A percentile compares a stretch with the other conserved stretches of the same genome.
phyloP scores from a whole-genome alignment of 768 basidiomycete species.

The Pholiota molesta region DNA sequence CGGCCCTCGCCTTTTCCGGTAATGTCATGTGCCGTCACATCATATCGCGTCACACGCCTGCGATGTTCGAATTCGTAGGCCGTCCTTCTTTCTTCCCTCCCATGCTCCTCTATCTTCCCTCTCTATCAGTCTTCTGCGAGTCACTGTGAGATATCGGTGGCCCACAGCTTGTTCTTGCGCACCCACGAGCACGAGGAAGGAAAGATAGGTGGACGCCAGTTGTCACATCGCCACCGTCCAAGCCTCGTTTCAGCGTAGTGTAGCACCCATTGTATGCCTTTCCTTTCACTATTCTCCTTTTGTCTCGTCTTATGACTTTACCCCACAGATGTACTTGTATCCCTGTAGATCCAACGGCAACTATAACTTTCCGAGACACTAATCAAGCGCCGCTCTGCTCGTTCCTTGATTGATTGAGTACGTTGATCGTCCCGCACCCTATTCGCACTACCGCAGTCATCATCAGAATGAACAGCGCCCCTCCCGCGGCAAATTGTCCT shows the following conservation, averaged over 20 bases:
- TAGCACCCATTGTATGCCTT: not conserved
- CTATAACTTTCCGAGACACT: too few relatives aligned
- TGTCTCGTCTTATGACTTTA: not conserved
- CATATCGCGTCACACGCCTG: not conserved
- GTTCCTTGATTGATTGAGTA: not conserved
- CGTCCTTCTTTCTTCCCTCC: not conserved
- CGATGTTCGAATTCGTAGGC: not conserved
- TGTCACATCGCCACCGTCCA: not conserved
- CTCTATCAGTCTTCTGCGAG: not conserved
- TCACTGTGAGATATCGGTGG: not conserved
- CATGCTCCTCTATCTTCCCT: not conserved
- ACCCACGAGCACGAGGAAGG: not conserved
- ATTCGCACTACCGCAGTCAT: too few relatives aligned
- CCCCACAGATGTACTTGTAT: not conserved
- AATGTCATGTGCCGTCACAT: slow-evolving; percentile 6
- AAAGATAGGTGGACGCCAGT: not conserved
- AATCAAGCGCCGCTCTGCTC: not conserved
- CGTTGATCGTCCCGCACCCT: too few relatives aligned
- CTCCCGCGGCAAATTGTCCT: not conserved
- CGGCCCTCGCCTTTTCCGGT: slow-evolving; percentile 9
- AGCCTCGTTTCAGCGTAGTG: not conserved
- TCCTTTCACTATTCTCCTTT: not conserved
- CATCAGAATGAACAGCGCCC: too few relatives aligned
- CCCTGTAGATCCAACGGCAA: too few relatives aligned
- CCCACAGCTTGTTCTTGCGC: not conserved